These are phyloP conservation scores for Acer saccharum DNA, from an alignment of 345 rosid genomes.

Conservation along the genomic window DNA sequence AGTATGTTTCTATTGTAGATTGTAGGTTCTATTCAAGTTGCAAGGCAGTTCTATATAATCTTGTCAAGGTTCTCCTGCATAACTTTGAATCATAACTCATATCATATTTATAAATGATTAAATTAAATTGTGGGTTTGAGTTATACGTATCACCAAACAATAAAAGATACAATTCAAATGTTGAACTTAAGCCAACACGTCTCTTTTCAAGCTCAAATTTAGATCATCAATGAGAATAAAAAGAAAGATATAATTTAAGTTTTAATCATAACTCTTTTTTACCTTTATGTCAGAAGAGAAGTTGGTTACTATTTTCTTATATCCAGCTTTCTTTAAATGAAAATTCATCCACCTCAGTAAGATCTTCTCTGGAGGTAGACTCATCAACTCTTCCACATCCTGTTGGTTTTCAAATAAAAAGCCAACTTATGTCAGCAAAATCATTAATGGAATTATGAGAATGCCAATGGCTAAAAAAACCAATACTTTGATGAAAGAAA, in stretches of 20 bases:
- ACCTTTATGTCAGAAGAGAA: slow-evolving; percentile 99
- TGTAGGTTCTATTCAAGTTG: background rate
- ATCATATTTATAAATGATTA: background rate
- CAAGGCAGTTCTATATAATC: background rate
- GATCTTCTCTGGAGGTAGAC: slow-evolving; percentile 97
- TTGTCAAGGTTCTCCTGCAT: background rate
- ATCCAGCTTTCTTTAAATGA: slow-evolving; percentile 76
- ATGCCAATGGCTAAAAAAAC: background rate
- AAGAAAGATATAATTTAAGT: background rate
- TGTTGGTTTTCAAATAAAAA: slow-evolving; percentile 30
- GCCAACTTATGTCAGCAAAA: slow-evolving; percentile 13
- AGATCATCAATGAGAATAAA: background rate
- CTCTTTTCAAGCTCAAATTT: background rate
- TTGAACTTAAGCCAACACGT: background rate
- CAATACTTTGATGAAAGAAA: background rate
- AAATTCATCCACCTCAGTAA: slow-evolving; percentile 98
- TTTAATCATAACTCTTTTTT: slow-evolving; percentile 1
- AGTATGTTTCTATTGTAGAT: background rate
- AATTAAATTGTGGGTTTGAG: background rate
- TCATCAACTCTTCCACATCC: slow-evolving; percentile 99
- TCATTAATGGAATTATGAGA: background rate
- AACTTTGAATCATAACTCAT: background rate
- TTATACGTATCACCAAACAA: background rate
- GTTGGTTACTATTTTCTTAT: slow-evolving; percentile 78
- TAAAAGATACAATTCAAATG: background rate